phyloP scores from a whole-genome alignment of 2,329 filamentous ascomycete species.

The Sclerotinia minor region DNA sequence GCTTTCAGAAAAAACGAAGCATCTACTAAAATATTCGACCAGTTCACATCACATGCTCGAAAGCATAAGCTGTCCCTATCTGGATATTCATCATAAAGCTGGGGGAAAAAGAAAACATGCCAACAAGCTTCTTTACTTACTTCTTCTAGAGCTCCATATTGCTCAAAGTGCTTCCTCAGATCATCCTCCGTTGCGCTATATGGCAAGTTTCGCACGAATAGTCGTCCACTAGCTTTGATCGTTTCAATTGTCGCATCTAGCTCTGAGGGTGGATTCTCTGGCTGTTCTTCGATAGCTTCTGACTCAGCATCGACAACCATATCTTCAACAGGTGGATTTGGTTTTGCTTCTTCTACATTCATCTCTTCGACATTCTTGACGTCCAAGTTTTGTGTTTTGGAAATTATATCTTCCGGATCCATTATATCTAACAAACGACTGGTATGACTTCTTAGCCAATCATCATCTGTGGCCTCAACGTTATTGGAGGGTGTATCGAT shows the following conservation, averaged over 20 bases:
- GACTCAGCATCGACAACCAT: constrained; percentile 26
- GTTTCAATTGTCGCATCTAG: constrained; percentile 51
- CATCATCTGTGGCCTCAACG: constrained; percentile 54
- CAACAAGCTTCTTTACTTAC: constrained; percentile 56
- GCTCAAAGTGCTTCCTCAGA: constrained; percentile 67
- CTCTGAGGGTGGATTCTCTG: constrained; percentile 36
- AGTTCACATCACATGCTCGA: constrained; percentile 84
- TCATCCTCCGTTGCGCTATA: constrained; percentile 79
- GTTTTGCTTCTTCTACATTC: constrained; percentile 28
- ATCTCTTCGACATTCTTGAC: constrained; percentile 25
- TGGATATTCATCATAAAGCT: constrained; percentile 86
- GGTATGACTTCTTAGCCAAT: constrained; percentile 90
- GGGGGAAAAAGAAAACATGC: constrained; percentile 29
- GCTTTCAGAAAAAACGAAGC: constrained; percentile 77
- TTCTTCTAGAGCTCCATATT: constrained; percentile 79
- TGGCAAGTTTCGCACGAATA: constrained; percentile 87
- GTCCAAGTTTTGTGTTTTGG: constrained; percentile 30
- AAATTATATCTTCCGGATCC: constrained; percentile 50
- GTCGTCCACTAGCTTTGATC: constrained; percentile 70
- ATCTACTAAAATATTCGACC: constrained; percentile 99
- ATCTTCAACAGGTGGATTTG: constrained; percentile 27
- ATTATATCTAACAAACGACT: constrained; percentile 82
- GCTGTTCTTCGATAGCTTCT: constrained; percentile 35
- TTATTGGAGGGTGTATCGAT: constrained; percentile 24
- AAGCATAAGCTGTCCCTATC: constrained; percentile 99